Percentiles rank a stretch among this genome's conserved stretches.
Conservation (phyloP, 164 flowering plant genomes). For the Tinospora cordifolia region DNA sequence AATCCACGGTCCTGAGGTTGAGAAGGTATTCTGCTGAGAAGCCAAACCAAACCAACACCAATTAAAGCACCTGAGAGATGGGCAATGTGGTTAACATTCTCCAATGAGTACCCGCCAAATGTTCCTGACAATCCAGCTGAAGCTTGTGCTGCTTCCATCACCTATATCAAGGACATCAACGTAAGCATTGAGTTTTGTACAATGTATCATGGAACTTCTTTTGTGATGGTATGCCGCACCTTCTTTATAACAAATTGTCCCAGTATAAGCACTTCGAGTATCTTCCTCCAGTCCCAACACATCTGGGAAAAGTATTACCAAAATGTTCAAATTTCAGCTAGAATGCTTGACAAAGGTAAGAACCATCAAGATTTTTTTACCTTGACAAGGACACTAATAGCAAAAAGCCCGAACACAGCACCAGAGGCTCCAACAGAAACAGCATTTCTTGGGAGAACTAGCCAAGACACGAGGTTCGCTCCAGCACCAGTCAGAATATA, state of each 20-base stretch:
- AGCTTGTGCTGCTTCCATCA: constrained; percentile 97
- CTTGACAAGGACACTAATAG: constrained; percentile 97
- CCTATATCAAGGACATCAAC: constrained; percentile 29
- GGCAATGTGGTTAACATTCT: constrained; percentile 82
- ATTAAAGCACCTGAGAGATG: constrained; percentile 94
- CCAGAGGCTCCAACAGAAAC: constrained; percentile 98
- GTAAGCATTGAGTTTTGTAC: not conserved
- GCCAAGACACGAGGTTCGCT: constrained; percentile 93
- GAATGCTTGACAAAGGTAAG: not conserved
- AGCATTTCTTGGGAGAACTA: constrained; percentile 82
- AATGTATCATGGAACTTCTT: too few relatives aligned
- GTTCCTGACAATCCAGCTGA: constrained; percentile 60
- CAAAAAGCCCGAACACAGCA: constrained; percentile 95
- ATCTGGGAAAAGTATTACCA: constrained; percentile 38
- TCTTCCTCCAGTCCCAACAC: constrained; percentile 98
- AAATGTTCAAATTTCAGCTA: not conserved
- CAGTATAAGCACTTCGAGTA: constrained; percentile 91
- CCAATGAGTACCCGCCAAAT: constrained; percentile 36
- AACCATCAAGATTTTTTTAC: constrained; percentile 23
- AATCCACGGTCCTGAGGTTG: constrained; percentile 29
- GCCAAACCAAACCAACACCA: constrained; percentile 78
- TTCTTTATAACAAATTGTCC: constrained; percentile 89
- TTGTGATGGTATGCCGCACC: constrained; percentile 29
- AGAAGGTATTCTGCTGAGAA: constrained; percentile 60
- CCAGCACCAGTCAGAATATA: constrained; percentile 90